These are phyloP conservation scores for Penicillium rolfsii DNA, from an alignment of 2,329 filamentous ascomycete genomes.

Conservation along the genomic window DNA sequence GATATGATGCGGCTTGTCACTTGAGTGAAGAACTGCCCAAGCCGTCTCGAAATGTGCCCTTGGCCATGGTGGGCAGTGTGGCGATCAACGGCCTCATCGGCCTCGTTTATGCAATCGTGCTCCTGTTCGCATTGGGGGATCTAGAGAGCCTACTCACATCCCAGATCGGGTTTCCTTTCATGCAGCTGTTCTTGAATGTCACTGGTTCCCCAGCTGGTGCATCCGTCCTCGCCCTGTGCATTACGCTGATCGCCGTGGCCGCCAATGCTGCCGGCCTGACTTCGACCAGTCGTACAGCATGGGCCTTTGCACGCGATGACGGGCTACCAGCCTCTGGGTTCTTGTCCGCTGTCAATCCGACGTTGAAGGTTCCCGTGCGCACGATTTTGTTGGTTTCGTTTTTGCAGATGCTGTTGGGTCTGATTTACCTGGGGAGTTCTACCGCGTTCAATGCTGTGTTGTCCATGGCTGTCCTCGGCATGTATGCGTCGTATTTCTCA, in stretches of 20 bases:
- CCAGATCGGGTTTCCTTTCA: conserved; percentile 50
- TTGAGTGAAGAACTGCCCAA: conserved; percentile 41
- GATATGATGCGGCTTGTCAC: conserved; percentile 49
- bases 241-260: conserved; percentile 21
- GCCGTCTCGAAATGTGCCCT: conserved; percentile 34
- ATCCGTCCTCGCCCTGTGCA: conserved; percentile 19
- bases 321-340: conserved; percentile 52
- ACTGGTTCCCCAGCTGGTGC: conserved; percentile 20
- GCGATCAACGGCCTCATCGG: conserved; percentile 53
- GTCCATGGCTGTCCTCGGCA: conserved; percentile 52
- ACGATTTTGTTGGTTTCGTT: conserved; percentile 50
- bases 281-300: conserved; percentile 35
- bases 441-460: conserved; percentile 50
- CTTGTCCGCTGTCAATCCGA: conserved; percentile 46
- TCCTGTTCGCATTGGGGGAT: conserved; percentile 51
- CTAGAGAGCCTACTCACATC: conserved; percentile 46
- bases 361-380: conserved; percentile 50
- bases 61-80: conserved; percentile 40
- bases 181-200: conserved; percentile 43
- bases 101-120: conserved; percentile 47
- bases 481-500: conserved; percentile 53
- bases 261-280: conserved; percentile 26
- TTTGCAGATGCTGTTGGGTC: conserved; percentile 52
- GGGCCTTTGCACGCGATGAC: conserved; percentile 57
- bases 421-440: conserved; percentile 51